phyloP scores from a whole-genome alignment of 225 moss, liverwort and hornwort genomes.

The Marchantia paleacea region DNA sequence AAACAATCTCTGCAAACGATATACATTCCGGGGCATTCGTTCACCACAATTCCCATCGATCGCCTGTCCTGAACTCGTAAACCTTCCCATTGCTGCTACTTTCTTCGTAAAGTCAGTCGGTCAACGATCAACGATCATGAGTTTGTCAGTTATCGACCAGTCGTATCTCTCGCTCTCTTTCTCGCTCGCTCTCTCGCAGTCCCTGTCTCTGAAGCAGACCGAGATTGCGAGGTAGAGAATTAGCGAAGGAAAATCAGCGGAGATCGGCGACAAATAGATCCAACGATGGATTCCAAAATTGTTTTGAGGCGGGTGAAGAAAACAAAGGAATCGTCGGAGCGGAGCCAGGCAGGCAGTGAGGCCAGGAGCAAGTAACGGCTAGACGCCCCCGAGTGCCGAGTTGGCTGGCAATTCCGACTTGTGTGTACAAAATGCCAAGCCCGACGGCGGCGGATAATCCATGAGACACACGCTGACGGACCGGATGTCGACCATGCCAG shows the following conservation, averaged over 20 bases:
- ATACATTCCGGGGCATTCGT: neutral
- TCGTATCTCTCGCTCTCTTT: neutral
- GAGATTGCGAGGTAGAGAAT: neutral
- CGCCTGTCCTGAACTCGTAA: neutral
- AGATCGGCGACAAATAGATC: neutral
- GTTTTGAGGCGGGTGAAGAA: neutral
- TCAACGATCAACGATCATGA: too few relatives aligned
- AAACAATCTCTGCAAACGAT: neutral
- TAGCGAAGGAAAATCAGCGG: neutral
- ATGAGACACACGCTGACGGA: conserved; percentile 7
- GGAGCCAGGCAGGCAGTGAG: neutral
- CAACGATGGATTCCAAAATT: neutral
- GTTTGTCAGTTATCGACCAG: too few relatives aligned
- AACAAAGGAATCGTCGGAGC: neutral
- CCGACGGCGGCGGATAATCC: conserved; percentile 7
- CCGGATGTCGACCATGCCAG: neutral
- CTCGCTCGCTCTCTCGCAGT: neutral
- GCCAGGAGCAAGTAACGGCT: conserved; percentile 5
- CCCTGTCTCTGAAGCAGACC: neutral
- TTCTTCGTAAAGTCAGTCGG: neutral
- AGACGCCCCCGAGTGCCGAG: neutral
- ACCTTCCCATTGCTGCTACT: neutral
- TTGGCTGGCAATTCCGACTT: conserved; percentile 1
- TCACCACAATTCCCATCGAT: neutral
- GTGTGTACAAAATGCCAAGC: neutral